Evolutionary conservation across 2,329 filamentous ascomycete species (phyloP).

Genomic region (Aspergillus flavus): DNA sequence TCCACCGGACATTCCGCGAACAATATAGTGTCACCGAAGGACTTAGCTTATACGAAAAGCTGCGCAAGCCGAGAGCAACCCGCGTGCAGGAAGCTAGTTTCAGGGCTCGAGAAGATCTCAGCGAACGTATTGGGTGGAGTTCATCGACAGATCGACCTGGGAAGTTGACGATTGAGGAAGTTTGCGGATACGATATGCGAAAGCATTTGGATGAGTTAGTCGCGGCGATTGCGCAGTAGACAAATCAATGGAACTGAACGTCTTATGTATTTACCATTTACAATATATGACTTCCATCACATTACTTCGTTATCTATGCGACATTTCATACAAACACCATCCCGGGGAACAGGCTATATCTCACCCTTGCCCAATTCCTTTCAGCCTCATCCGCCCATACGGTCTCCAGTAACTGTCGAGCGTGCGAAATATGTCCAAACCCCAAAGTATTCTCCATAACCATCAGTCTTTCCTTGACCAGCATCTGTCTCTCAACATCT

Average conservation of each 20-base stretch:
- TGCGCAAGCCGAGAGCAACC: conserved; percentile 35
- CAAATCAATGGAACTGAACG: background rate
- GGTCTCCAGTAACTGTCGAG: conserved; percentile 43
- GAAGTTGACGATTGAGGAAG: conserved; percentile 38
- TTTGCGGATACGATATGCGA: conserved; percentile 33
- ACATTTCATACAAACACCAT: conserved; percentile 27
- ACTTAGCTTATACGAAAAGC: conserved; percentile 29
- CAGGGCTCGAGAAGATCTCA: conserved; percentile 29
- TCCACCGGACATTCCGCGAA: conserved; percentile 27
- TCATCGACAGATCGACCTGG: conserved; percentile 27
- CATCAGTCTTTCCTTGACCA: conserved; percentile 45
- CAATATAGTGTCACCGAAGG: conserved; percentile 24
- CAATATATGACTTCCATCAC: background rate
- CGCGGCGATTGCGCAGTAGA: background rate
- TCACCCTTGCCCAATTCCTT: conserved; percentile 34
- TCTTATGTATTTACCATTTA: background rate
- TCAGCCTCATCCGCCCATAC: conserved; percentile 38
- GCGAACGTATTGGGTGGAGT: conserved; percentile 35
- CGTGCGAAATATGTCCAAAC: conserved; percentile 48
- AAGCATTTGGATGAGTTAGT: conserved; percentile 13
- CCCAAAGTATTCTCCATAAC: conserved; percentile 50
- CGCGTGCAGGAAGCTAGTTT: conserved; percentile 33
- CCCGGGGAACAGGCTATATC: conserved; percentile 31
- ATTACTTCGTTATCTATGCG: background rate
- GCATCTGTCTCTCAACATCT: conserved; percentile 39